Evolutionary conservation across 2,329 filamentous ascomycete genomes (phyloP).

Genomic region (Ploettnerulaceae sp.): DNA sequence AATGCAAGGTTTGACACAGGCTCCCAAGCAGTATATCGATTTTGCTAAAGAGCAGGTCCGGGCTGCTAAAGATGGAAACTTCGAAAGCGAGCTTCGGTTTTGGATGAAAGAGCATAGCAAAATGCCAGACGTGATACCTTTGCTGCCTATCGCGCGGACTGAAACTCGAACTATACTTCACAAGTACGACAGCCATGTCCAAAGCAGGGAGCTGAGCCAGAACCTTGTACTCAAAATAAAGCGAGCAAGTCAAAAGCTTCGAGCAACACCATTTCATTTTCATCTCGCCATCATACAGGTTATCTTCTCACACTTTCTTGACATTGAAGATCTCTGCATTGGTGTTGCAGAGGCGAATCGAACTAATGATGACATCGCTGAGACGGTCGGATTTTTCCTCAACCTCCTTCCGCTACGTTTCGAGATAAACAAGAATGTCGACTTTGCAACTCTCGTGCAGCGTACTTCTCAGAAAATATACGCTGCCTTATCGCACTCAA

Average conservation of each 20-base stretch:
- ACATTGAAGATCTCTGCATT: constrained; percentile 33
- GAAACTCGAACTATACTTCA: constrained; percentile 11
- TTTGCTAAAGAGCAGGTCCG: constrained; percentile 34
- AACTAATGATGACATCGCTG: neutral
- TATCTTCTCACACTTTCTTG: constrained; percentile 13
- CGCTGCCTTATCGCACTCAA: neutral
- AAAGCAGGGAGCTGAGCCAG: neutral
- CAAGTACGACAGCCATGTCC: neutral
- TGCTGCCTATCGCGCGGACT: constrained; percentile 33
- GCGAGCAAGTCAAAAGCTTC: constrained; percentile 13
- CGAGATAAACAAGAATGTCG: constrained; percentile 1
- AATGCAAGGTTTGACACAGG: constrained; percentile 22
- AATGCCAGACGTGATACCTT: constrained; percentile 29
- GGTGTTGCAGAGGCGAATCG: constrained; percentile 42
- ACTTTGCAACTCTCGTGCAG: constrained; percentile 23
- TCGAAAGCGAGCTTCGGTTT: no score
- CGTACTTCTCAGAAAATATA: constrained; percentile 29
- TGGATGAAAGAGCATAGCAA: no score
- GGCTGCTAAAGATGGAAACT: no score
- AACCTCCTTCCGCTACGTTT: constrained; percentile 21
- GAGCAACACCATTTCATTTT: constrained; percentile 42
- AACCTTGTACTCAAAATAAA: neutral
- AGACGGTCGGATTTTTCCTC: constrained; percentile 16
- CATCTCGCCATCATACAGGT: constrained; percentile 38
- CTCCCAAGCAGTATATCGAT: constrained; percentile 30